Base-by-base conservation (phyloP, 192 early-diverging fungal species). In the Thoreauomyces humboldtii region DNA sequence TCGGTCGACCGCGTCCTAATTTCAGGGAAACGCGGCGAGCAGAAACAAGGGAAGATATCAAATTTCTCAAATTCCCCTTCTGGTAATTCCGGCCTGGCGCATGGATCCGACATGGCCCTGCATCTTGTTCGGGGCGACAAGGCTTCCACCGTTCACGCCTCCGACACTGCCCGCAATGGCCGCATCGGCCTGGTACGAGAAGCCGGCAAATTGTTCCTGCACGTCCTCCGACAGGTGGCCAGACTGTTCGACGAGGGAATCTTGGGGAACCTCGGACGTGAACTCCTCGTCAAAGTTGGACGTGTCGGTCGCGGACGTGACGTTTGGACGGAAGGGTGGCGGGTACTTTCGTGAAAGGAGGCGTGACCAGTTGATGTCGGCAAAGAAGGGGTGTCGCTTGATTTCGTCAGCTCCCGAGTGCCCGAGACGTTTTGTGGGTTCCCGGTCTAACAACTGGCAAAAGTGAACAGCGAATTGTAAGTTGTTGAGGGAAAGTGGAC, bases 221-320 rank as follows among this genome's bases (percentile, higher is more conserved):
- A 95, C 85, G 15, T 88, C 90, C 73, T 91, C 88, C 11, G 92
- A 91, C 37, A 98, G 80, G 59, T 89, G 89, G 4, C 86, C 83
- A 0, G 64, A 66, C 55, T 85, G 85, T 25, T 94, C 85, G 4
- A 90, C 86, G 27, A 92, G 79, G 24, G 93, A 96, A 73, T 98
- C 96, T 61, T 85, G 80, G 4, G 96, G 91, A 14, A 85, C 78
- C 61, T 97, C 95, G n/a, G 89, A 88, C 6, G 96, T 98, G 65
- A 98, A 98, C 76, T 95, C 94, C 59, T 92, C 90, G 69, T 98
- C 95, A 87, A 98, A 98, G 76, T 98, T 98, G 72, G 92, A 92
- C 12, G 94, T 97, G 70, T 98, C 95, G 44, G 85, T 85, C 3
- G 92, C 91, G 32, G 88, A 91, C 17, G 59, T 63, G 58, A 60